phyloP scores from a whole-genome alignment of 2,329 filamentous ascomycete species.

The Trichocomaceae sp. region DNA sequence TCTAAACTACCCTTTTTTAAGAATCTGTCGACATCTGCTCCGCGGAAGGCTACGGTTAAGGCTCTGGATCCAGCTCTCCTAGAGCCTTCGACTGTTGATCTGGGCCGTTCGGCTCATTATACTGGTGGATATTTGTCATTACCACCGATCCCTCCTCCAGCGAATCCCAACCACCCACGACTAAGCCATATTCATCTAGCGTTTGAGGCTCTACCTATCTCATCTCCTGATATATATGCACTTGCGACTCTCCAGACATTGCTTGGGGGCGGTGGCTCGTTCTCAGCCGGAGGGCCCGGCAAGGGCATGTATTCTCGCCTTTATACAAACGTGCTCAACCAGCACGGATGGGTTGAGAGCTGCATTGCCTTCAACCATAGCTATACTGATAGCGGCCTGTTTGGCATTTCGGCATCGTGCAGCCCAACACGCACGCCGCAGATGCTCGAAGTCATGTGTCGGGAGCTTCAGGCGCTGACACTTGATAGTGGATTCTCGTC shows the following conservation, averaged over 20 bases:
- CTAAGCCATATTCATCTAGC: conserved; percentile 92
- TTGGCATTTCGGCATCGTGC: conserved; percentile 86
- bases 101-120: conserved; percentile 67
- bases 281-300: conserved; percentile 90
- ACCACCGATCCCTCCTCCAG: conserved; percentile 68
- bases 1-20: conserved; percentile 88
- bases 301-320: conserved; percentile 99
- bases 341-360: conserved; percentile 94
- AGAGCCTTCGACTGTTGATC: conserved; percentile 46
- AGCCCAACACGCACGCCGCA: conserved; percentile 66
- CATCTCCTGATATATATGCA: conserved; percentile 88
- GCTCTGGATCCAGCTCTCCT: conserved; percentile 45
- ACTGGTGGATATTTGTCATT: conserved; percentile 89
- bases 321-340: conserved; percentile 96
- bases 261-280: conserved; percentile 90
- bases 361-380: conserved; percentile 96
- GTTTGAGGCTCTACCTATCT: conserved; percentile 89
- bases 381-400: conserved; percentile 91
- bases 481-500: conserved; percentile 67
- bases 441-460: conserved; percentile 95
- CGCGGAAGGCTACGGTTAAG: conserved; percentile 51
- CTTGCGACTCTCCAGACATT: conserved; percentile 92
- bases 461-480: conserved; percentile 73
- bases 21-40: conserved; percentile 70
- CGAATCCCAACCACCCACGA: conserved; percentile 68